Evolutionary conservation across 371 early-diverging fungal genomes (phyloP).

Genomic region (Mortierella sp.): DNA sequence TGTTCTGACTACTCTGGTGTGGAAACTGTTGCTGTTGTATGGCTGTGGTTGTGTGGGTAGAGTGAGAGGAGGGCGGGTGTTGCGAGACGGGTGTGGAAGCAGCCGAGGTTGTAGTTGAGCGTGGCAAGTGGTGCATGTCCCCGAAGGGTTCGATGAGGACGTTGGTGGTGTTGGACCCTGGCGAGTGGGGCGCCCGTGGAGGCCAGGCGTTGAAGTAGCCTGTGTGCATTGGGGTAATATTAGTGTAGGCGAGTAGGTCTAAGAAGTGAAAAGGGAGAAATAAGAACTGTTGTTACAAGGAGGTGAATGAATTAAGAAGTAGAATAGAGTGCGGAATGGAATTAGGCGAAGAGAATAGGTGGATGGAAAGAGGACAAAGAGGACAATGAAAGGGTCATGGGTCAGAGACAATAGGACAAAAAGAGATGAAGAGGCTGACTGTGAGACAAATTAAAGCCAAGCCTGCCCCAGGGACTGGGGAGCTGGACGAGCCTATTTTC

Average conservation of each 20-base stretch:
- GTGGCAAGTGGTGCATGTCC: conserved; percentile 3
- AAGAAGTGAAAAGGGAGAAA: not conserved
- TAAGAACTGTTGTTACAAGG: not conserved
- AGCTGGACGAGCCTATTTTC: not conserved
- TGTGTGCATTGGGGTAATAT: conserved; percentile 11
- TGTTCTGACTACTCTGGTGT: not conserved
- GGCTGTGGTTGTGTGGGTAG: not conserved
- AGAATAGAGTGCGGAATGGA: not conserved
- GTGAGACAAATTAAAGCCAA: not conserved
- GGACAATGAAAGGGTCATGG: not conserved
- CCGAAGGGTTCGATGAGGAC: conserved; percentile 16
- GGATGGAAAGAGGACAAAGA: not conserved
- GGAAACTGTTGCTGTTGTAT: not conserved
- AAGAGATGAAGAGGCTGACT: not conserved
- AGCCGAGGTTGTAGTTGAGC: not conserved
- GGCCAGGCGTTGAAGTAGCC: conserved; percentile 25
- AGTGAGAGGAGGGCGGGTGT: not conserved
- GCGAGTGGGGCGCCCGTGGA: conserved; percentile 1
- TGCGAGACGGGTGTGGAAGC: conserved; percentile 1
- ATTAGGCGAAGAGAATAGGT: not conserved
- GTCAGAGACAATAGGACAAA: not conserved
- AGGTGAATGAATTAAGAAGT: not conserved
- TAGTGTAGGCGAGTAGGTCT: not conserved
- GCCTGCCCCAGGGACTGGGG: not conserved
- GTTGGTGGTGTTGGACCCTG: conserved; percentile 10